Evolutionary conservation across 2,329 filamentous ascomycete genomes (phyloP), one percentile per base, ranked within the genome.

Genomic region (Colletotrichum scovillei): DNA sequence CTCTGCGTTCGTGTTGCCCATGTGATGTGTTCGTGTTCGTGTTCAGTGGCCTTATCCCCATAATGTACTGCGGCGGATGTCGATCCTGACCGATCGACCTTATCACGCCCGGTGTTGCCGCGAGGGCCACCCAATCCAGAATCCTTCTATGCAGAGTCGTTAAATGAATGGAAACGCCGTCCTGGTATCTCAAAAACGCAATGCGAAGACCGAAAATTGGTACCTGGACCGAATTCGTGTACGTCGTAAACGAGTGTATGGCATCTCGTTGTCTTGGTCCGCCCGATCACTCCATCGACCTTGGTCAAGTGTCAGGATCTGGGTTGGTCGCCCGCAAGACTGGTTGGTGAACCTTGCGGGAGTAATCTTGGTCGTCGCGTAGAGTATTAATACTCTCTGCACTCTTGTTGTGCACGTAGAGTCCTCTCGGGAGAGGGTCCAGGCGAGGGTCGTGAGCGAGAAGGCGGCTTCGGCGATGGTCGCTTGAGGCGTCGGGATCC

Each of bases 311-410:
- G 42, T 82, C 79, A 1, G 88, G 88, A 76, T 92, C 90, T 4
- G 91, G 90, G 77, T 92, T 92, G 35, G 85, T 90, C 9, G 90
- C 90, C 75, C 90, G 86, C n/a, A 92, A 84, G 8, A 92, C 89
- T 11, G 87, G 86, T 56, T 86, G 83, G 63, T 88, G 88, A 16
- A 92, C 90, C 76, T 86, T 85, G 75, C 91, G 84, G 52, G 90
- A 92, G 78, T 92, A 92, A 76, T 92, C 91, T 72, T 91, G 89
- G 74, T 92, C 89, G 78, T 92, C 91, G 69, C 88, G 88, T 5
- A 92, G 81, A 1, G 90, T 92, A 76, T 89, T 89, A 78, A 92
- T 82, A 78, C 90, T 92, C 79, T 92, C 90, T 74, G 87, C 87
- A 76, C 90, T 92, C 79, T 88, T 88, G 76, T 87, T 91, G 30